Conservation (phyloP, 2,329 filamentous ascomycete genomes). For the Parasarocladium wereldwijsianum region DNA sequence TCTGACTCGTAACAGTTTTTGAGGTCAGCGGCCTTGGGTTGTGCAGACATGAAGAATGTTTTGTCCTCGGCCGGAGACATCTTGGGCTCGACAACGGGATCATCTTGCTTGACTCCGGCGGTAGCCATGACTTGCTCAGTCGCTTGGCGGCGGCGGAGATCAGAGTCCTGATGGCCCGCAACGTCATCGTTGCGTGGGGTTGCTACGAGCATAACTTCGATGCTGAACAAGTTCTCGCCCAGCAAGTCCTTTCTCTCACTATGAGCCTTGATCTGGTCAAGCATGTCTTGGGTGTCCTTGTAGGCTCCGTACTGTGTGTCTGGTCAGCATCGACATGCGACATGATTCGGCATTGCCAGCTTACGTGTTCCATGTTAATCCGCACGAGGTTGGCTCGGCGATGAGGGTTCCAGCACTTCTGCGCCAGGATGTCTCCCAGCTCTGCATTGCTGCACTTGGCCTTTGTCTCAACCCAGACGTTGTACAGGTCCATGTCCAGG, state of each 20-base stretch:
- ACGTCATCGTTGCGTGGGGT: no score
- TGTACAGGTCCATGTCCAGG: slow-evolving; percentile 24
- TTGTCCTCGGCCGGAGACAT: slow-evolving; percentile 10
- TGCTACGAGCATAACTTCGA: slow-evolving; percentile 1
- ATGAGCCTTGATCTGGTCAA: no score
- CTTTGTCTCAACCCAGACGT: slow-evolving; percentile 19
- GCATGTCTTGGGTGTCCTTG: no score
- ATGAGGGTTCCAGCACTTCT: slow-evolving; percentile 32
- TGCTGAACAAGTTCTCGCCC: no score
- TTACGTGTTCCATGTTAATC: no score
- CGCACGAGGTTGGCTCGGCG: no score
- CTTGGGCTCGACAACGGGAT: slow-evolving; percentile 11
- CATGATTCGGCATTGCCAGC: no score
- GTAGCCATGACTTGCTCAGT: slow-evolving; percentile 30
- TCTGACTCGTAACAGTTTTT: slow-evolving; percentile 62
- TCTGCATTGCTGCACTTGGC: slow-evolving; percentile 22
- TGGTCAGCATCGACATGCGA: no score
- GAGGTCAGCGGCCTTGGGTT: slow-evolving; percentile 24
- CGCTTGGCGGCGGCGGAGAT: slow-evolving; percentile 30
- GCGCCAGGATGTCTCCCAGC: slow-evolving; percentile 26
- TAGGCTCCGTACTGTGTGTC: no score
- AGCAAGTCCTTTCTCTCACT: no score
- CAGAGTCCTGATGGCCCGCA: slow-evolving; percentile 26
- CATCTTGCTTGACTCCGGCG: no score
- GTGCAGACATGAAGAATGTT: slow-evolving; percentile 17